These are phyloP conservation scores for Batrachochytrium dendrobatidis DNA, from an alignment of 371 early-diverging fungal genomes.

Conservation along the genomic window DNA sequence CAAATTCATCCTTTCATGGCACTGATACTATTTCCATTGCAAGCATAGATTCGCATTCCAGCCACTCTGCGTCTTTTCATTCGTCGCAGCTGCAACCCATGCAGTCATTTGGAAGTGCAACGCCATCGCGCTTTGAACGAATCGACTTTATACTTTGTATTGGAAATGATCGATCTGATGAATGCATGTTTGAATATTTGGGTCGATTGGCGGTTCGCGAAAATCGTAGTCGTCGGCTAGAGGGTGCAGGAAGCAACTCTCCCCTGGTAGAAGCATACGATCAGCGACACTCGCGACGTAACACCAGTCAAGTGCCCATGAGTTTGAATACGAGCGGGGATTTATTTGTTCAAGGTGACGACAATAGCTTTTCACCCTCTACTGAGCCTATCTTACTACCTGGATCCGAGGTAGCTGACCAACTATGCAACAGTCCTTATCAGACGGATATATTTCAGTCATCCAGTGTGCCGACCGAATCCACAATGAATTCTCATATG, in stretches of 20 bases:
- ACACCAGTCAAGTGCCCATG: background rate
- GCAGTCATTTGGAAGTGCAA: background rate
- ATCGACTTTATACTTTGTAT: conserved; percentile 64
- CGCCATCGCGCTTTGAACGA: conserved; percentile 9
- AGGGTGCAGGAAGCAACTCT: background rate
- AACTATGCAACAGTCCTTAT: too few relatives aligned
- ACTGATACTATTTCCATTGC: background rate
- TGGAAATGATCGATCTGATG: conserved; percentile 77
- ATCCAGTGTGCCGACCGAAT: background rate
- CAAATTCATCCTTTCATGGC: background rate
- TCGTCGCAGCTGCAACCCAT: background rate
- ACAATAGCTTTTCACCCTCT: background rate
- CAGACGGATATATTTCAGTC: background rate
- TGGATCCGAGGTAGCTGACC: background rate
- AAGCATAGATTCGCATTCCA: background rate
- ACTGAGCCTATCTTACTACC: background rate
- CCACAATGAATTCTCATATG: conserved; percentile 4
- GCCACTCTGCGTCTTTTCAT: conserved; percentile 2
- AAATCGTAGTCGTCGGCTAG: conserved; percentile 1
- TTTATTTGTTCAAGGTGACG: background rate
- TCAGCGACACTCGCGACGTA: background rate
- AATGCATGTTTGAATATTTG: conserved; percentile 72
- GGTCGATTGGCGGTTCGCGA: conserved; percentile 38
- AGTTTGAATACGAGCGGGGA: background rate
- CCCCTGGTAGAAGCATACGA: background rate